phyloP scores from a whole-genome alignment of 441 rosid genomes.

The Syzygium malaccense region DNA sequence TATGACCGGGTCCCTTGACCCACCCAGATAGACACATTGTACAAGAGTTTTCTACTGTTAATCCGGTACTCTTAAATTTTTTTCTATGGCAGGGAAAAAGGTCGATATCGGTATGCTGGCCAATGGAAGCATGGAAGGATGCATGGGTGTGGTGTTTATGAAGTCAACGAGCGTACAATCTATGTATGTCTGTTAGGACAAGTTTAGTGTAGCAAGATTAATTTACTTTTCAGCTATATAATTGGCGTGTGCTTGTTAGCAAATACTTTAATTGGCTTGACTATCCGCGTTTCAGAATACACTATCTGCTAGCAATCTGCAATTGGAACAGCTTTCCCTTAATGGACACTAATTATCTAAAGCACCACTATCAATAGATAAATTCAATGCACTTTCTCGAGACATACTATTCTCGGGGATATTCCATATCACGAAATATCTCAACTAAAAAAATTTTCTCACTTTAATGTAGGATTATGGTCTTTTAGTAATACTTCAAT shows the following conservation, averaged over 20 bases:
- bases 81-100: constrained; percentile 61
- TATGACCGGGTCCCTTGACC: neutral
- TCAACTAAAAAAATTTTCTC: neutral
- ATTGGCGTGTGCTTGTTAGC: neutral
- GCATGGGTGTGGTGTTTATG: constrained; percentile 93
- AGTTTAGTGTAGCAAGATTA: neutral
- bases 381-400: neutral
- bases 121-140: constrained; percentile 92
- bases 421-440: neutral
- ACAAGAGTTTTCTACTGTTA: neutral
- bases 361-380: neutral
- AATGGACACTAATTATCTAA: neutral
- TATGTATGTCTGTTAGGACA: constrained; percentile 33
- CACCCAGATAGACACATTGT: neutral
- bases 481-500: neutral
- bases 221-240: neutral
- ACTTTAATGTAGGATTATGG: neutral
- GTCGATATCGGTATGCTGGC: constrained; percentile 90
- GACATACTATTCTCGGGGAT: neutral
- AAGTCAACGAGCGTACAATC: constrained; percentile 56
- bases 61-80: neutral
- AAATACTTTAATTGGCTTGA: neutral
- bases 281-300: neutral
- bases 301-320: neutral
- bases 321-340: neutral